Base-by-base conservation (phyloP, 1,284 basidiomycete genomes). In the Heimioporus retisporus region DNA sequence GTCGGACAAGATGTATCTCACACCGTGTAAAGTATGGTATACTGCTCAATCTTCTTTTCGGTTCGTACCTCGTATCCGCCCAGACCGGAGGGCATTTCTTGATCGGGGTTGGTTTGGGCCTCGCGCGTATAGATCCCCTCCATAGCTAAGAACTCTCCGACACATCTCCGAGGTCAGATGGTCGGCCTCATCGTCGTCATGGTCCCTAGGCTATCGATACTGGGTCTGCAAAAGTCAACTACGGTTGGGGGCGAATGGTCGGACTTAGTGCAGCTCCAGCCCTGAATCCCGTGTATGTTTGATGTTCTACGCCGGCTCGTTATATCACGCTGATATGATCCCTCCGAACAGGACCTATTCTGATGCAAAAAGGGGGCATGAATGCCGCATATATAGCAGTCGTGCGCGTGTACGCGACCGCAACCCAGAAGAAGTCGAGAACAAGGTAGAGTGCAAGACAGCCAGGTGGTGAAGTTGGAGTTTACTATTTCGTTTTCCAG, bases 231-330 rank as follows among this genome's bases (percentile, higher is more conserved):
- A 84, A 88, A 63, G 81, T 88, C 31, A 73, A 79, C 40, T 82
- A 86, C 16, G 94, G 94, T 1, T 96, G 94, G 94, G 81, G 94
- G 61, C 95, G 89, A 89, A 94, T 95, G 92, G 92, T 95, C 31
- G 93, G 92, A 3, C 81, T 94, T 1, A 91, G 92, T 19, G 86
- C 86, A 2, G 81, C 92, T 1, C 93, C 93, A 2, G 95, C 4
- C 93, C 94, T 3, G 93, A 95, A 78, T 92, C 91, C 65, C 94
- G 92, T 91, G 68, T 72, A 88, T 83, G 13, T 57, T 54, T 48
- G 8, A n/a, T 28, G 31, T 40, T 18, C 11, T 42, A 48, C 13
- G 23, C 14, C 28, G 21, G 7, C 57, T 28, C 13, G 7, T 42
- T n/a, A 14, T 13, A n/a, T 42, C 8, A 13, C 11, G 46, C 53